Evolutionary conservation across 768 basidiomycete genomes (phyloP).

Genomic region (Rhizopogon rudus): DNA sequence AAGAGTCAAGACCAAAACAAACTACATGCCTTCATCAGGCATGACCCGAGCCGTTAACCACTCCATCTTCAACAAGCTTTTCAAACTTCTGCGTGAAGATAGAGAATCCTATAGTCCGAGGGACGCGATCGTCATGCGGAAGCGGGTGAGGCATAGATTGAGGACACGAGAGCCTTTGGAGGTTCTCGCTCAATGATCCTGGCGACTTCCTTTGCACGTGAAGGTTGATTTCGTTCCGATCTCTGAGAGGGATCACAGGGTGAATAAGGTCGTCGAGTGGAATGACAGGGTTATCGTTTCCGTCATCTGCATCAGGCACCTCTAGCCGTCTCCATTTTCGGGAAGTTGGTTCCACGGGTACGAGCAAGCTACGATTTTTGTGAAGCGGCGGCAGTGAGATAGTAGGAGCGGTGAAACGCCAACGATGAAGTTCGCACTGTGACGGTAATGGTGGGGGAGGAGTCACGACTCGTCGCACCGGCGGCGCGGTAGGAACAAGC

Average conservation of each 20-base stretch:
- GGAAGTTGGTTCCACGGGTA: constrained; percentile 9
- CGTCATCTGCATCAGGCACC: constrained; percentile 17
- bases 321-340: constrained; percentile 29
- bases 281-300: constrained; percentile 7
- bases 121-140: constrained; percentile 6
- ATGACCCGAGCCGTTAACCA: constrained; percentile 1
- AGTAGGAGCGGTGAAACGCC: background rate
- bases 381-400: background rate
- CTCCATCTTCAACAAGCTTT: constrained; percentile 13
- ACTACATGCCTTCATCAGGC: background rate
- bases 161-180: constrained; percentile 17
- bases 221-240: constrained; percentile 1
- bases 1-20: background rate
- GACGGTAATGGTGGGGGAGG: constrained; percentile 13
- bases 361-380: background rate
- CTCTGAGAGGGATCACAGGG: background rate
- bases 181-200: background rate
- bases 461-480: constrained; percentile 1
- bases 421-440: background rate
- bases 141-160: constrained; percentile 15
- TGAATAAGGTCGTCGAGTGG: constrained; percentile 19
- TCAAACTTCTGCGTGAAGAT: constrained; percentile 20
- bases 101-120: constrained; percentile 17
- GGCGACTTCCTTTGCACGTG: constrained; percentile 9
- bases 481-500: constrained; percentile 14